Evolutionary conservation across 2,329 filamentous ascomycete species (phyloP), one percentile per base, ranked within the genome.

Genomic region (Aspergillus amoenus): DNA sequence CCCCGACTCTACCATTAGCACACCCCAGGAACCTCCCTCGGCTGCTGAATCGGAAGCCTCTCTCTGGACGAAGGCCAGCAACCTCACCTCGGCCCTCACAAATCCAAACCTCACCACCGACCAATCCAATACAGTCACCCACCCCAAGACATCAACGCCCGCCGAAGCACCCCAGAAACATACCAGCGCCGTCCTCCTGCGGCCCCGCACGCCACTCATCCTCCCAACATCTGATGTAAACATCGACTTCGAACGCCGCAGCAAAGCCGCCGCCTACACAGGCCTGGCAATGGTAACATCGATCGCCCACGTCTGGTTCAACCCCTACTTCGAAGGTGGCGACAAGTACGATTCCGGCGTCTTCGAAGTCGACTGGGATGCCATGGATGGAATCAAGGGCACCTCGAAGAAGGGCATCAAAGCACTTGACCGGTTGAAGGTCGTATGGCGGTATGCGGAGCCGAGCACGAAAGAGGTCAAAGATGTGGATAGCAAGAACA

Each of bases 231-330:
- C 88, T 71, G 94, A 97, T 69, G 82, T 97, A 64, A 96, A 96
- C 71, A 89, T 97, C 63, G 88, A 92, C 49, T 86, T 97, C 22
- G 93, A 97, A 76, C 85, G 91, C 7, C 86, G 93, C 37, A 96
- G 92, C 74, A 89, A 88, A 67, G 45, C 44, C 8, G 87, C 89
- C 3, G 86, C 89, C 1, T 90, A 89, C 66, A 82, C 82, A 6
- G 89, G 91, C 1, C 84, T 91, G 64, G 92, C 91, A 0, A 91
- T 97, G 87, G 91, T 97, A 3, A 96, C 93, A 0, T 88, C 93
- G 0, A 88, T 97, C 9, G 93, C 93, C 0, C 93, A 97, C 68
- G 90, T 96, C 15, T 99, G 94, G 94, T 96, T 97, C 80, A 99
- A 99, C 69, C 81, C 87, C 2, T 97, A 87, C 74, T 97, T 97